These are phyloP conservation scores for Adansonia madagascariensis DNA, from an alignment of 441 rosid species.

Conservation along the genomic window DNA sequence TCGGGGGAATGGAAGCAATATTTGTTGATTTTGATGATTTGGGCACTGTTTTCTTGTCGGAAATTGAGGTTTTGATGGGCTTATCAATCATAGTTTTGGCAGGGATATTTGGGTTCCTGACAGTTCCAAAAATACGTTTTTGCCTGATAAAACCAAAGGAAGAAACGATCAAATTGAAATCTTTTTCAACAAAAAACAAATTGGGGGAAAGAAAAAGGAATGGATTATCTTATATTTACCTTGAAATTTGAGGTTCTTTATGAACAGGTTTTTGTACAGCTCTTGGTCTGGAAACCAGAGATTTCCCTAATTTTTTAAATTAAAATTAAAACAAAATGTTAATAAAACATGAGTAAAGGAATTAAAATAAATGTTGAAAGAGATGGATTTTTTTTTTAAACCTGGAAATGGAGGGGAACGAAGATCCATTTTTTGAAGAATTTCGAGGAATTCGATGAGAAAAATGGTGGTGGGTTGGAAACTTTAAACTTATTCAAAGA, in stretches of 20 bases:
- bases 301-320: constrained; percentile 4
- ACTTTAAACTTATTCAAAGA: too few species aligned
- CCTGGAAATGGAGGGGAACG: too few species aligned
- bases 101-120: constrained; percentile 19
- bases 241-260: constrained; percentile 25
- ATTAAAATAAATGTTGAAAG: background rate
- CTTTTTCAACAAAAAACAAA: background rate
- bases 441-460: too few species aligned
- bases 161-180: background rate
- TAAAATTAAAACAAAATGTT: too few species aligned
- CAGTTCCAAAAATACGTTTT: constrained; percentile 30
- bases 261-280: background rate
- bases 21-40: background rate
- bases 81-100: constrained; percentile 8
- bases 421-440: too few species aligned
- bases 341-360: background rate
- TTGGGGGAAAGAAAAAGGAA: background rate
- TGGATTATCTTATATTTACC: constrained; percentile 4
- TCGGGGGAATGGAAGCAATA: constrained; percentile 3
- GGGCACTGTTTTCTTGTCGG: background rate
- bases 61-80: background rate
- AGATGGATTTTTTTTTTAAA: too few species aligned
- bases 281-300: constrained; percentile 2
- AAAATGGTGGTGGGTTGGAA: too few species aligned
- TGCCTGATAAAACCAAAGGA: constrained; percentile 10